Percentiles rank a stretch among this genome's conserved stretches.
phyloP scores from a whole-genome alignment of 2,329 filamentous ascomycete genomes.

The Berkeleyomyces rouxiae region DNA sequence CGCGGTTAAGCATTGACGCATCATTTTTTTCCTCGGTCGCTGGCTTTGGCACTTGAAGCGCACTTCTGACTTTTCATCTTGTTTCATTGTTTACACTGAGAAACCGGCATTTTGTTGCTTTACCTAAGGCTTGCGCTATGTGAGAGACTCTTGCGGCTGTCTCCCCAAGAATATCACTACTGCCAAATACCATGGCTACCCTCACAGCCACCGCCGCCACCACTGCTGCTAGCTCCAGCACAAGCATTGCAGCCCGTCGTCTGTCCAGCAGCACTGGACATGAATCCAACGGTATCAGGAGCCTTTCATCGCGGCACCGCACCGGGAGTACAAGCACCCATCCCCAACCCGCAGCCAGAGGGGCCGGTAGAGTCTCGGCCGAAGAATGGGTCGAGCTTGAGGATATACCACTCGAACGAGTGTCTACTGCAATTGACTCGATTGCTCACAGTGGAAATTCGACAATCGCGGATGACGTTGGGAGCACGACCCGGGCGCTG shows the following conservation, averaged over 20 bases:
- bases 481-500: neutral
- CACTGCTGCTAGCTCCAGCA: neutral
- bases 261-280: neutral
- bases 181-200: neutral
- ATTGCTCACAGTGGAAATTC: neutral
- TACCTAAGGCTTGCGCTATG: too few species aligned
- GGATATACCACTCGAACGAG: neutral
- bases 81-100: too few species aligned
- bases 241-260: neutral
- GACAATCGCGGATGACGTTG: neutral
- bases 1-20: neutral
- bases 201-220: neutral
- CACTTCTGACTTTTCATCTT: too few species aligned
- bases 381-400: conserved; percentile 12
- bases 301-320: neutral
- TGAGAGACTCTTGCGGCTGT: too few species aligned
- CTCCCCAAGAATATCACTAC: neutral
- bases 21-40: neutral
- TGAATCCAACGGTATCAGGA: neutral
- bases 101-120: too few species aligned
- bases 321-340: neutral
- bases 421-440: neutral
- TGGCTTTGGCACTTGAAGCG: too few species aligned
- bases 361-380: neutral
- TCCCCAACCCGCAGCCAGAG: too few species aligned